Conservation (phyloP, 257 asterid genomes). For the Rehmannia glutinosa region DNA sequence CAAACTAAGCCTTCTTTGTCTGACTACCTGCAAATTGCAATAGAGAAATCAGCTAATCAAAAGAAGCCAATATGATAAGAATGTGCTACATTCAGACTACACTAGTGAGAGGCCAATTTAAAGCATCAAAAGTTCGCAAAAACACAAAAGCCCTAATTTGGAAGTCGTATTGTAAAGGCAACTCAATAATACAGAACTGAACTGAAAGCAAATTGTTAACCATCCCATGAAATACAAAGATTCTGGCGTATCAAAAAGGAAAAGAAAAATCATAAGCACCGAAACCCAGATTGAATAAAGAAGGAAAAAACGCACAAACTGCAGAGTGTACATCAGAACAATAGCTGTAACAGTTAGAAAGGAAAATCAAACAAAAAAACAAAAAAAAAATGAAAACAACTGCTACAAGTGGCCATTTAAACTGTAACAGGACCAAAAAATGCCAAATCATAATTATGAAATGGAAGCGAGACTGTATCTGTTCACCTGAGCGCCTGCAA, state of each 20-base stretch:
- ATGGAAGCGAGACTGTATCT: slow-evolving; percentile 4
- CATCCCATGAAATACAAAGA: not conserved
- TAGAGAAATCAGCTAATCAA: not conserved
- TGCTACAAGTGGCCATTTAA: no score
- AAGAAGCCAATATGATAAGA: not conserved
- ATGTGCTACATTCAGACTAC: not conserved
- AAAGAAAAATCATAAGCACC: not conserved
- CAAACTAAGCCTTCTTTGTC: not conserved
- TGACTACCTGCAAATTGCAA: slow-evolving; percentile 28
- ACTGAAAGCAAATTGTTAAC: not conserved
- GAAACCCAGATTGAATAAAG: not conserved
- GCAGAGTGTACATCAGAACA: not conserved
- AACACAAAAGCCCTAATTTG: slow-evolving; percentile 11
- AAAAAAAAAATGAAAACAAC: not conserved
- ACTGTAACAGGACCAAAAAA: no score
- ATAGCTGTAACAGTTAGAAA: not conserved
- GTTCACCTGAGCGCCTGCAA: slow-evolving; percentile 18
- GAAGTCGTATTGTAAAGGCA: not conserved
- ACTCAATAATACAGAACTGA: not conserved
- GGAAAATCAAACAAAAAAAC: not conserved
- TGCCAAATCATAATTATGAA: not conserved
- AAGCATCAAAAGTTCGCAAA: no score
- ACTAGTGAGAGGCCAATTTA: not conserved
- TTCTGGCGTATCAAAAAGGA: not conserved
- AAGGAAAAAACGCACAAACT: not conserved